Percentiles rank a stretch among this genome's conserved stretches.
These are phyloP conservation scores for Plasmodium blacklocki DNA, from an alignment of 169 alveolate genomes.

Conservation along the genomic window DNA sequence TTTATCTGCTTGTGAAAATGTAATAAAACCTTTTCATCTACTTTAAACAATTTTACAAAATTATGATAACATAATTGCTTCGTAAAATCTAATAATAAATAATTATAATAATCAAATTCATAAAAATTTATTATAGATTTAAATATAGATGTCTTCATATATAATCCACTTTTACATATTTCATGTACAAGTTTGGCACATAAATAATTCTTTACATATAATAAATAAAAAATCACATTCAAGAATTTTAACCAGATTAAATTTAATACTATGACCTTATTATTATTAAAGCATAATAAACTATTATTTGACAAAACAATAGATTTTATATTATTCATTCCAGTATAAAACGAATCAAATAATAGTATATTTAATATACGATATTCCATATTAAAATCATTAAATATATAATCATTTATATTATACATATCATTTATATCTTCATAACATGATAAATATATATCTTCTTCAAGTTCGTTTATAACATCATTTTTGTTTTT, in stretches of 20 bases:
- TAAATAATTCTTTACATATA: slow-evolving; percentile 21
- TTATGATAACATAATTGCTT: slow-evolving; percentile 11
- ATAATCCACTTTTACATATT: slow-evolving; percentile 30
- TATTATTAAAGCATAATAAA: slow-evolving; percentile 44
- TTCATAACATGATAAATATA: slow-evolving; percentile 57
- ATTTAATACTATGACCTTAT: slow-evolving; percentile 23
- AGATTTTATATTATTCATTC: slow-evolving; percentile 33
- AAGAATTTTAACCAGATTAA: slow-evolving; percentile 57
- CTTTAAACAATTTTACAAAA: slow-evolving; percentile 29
- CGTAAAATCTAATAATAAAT: slow-evolving; percentile 40
- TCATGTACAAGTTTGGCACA: slow-evolving; percentile 39
- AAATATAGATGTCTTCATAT: slow-evolving; percentile 42
- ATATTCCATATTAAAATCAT: background rate
- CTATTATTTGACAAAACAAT: slow-evolving; percentile 16
- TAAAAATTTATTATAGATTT: slow-evolving; percentile 42
- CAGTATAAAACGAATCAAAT: slow-evolving; percentile 51
- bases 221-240: slow-evolving; percentile 25
- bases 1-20: too few species aligned
- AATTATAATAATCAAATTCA: slow-evolving; percentile 48
- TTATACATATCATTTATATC: slow-evolving; percentile 16
- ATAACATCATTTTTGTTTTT: background rate
- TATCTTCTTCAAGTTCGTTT: slow-evolving; percentile 1
- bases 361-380: slow-evolving; percentile 4
- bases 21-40: background rate
- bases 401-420: too few species aligned